These are phyloP conservation scores for Schizonepeta tenuifolia DNA, from an alignment of 257 asterid genomes.

Conservation along the genomic window DNA sequence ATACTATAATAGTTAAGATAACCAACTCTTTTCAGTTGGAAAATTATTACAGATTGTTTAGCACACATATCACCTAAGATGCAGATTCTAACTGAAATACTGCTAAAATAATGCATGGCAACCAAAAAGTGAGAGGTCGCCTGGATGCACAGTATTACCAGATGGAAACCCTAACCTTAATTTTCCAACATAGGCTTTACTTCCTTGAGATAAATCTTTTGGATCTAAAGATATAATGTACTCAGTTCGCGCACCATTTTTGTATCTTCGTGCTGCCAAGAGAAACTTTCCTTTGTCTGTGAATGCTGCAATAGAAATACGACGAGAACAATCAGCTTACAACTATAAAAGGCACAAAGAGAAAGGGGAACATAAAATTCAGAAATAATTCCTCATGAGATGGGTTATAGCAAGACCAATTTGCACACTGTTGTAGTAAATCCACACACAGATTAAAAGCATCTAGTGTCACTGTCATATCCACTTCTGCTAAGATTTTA, in stretches of 20 bases:
- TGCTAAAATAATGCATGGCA: constrained; percentile 8
- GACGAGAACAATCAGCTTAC: constrained; percentile 23
- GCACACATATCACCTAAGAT: background rate
- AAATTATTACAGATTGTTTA: background rate
- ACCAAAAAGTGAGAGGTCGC: background rate
- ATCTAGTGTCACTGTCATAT: constrained; percentile 25
- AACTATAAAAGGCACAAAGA: constrained; percentile 9
- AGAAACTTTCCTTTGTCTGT: constrained; percentile 89
- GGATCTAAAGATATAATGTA: constrained; percentile 86
- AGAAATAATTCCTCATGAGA: constrained; percentile 4
- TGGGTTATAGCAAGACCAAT: background rate
- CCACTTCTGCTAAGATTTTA: constrained; percentile 6
- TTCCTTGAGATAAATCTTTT: constrained; percentile 81
- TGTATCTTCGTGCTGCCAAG: constrained; percentile 80
- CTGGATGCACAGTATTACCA: constrained; percentile 23
- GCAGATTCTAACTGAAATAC: background rate
- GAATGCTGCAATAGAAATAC: constrained; percentile 59
- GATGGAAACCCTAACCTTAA: constrained; percentile 59
- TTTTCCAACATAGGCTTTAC: constrained; percentile 94
- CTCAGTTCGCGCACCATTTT: constrained; percentile 82
- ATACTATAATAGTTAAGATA: background rate
- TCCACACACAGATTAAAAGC: background rate
- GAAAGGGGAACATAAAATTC: background rate
- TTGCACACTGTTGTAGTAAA: constrained; percentile 4
- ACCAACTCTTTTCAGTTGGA: background rate